Base-by-base conservation (phyloP, 129 eudicot species). In the Heracleum sosnowskyi region DNA sequence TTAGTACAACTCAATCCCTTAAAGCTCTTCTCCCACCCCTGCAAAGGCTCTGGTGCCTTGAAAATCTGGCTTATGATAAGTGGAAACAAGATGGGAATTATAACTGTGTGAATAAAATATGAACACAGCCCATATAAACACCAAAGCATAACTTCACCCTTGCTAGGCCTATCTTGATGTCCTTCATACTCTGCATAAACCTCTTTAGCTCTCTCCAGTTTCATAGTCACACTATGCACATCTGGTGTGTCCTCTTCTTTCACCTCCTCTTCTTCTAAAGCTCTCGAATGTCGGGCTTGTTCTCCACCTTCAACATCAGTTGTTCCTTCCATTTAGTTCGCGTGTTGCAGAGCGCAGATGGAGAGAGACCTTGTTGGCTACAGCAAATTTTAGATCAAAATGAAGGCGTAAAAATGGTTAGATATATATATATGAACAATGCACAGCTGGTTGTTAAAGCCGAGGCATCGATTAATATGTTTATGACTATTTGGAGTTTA, bases 31-130 rank as follows among this genome's bases (percentile, higher is more conserved):
- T 79, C 72, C 93, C 91, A 87, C 20, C 97, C 93, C 76, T 77
- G 87, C 42, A 77, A 76, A 29, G 97, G 97, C 55, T 76, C 80
- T 0, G 85, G 88, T 49, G 88, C 79, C 10, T 75, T 88, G 31
- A 39, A 41, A 37, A 86, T 83, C 73, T 89, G 97, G 86, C 97
- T 88, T 47, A 92, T 88, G 20, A 92, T 89, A 49, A 92, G 92
- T 7, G 97, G 97, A 77, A 92, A 92, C 81, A 92, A 85, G 44
- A 92, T 85, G 7, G 97, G 92, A 79, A 92, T 82, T 45, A 92
- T 85, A 66, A 92, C 97, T 0, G 97, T 86, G 29, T 92, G 97
- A 62, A 91, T 85, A 73, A 90, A 92, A 81, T 89, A 92, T 5
- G 97, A 92, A 74, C 92, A 89, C 39, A 92, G 20, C 41, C 88